Base-by-base conservation (phyloP, 768 basidiomycete species). In the Lyophyllum decastes region DNA sequence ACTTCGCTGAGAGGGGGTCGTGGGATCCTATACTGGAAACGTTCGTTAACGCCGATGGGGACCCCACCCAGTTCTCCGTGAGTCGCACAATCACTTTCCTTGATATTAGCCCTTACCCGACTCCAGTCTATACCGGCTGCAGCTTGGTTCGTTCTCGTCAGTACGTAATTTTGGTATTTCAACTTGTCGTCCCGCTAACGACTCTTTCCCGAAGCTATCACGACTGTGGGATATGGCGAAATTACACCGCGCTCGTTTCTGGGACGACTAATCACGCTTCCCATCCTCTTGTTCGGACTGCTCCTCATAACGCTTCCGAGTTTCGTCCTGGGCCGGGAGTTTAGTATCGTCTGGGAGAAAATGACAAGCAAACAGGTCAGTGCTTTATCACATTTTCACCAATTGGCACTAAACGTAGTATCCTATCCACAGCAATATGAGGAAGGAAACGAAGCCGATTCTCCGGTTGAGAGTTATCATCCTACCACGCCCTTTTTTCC, bases 281-380 rank as follows among this genome's bases (percentile, higher is more conserved):
- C 94, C 0, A 81, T 97, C 19, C 85, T 97, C 48, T 81, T 92
- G 12, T 95, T 92, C 63, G 94, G 94, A 2, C 78, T 96, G 10
- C 79, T 97, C 0, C 79, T 95, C 41, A 94, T 97, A 66, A 95
- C 94, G 0, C 80, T 96, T 4, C 94, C 94, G 7, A 90, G 87
- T 65, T 96, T 97, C 66, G 94, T 97, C 1, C 84, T 97, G 14
- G 94, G 94, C 0, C 76, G 94, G 35, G 94, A 97, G 68, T 97
- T 97, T 69, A 92, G 92, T 58, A 76, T 88, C 12, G 91, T 95
- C 1, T 97, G 94, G 90, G 92, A 95, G 56, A 80, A 79, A 27
- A 93, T 95, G 91, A 80, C 79, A 0, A 73, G 68, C 19, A 70
- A 78, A 49, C 73, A 78, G 45, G 82, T 43, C n/a, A 78, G 58